phyloP scores from a whole-genome alignment of 2,329 filamentous ascomycete genomes.

The Paecilomyces dactylethromorphus region DNA sequence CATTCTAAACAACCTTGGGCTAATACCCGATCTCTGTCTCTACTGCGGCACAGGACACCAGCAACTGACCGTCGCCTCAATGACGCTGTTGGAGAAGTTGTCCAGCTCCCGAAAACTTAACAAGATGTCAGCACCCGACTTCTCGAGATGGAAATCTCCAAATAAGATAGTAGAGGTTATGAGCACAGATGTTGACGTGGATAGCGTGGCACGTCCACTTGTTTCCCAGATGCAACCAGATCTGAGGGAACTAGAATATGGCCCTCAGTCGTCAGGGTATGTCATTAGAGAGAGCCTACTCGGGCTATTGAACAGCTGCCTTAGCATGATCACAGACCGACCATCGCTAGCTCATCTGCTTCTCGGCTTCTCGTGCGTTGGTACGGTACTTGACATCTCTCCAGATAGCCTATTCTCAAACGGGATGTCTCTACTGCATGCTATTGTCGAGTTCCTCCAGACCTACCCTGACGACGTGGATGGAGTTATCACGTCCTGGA shows the following conservation, averaged over 20 bases:
- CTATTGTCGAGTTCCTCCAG: slow-evolving; percentile 64
- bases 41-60: slow-evolving; percentile 83
- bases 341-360: slow-evolving; percentile 87
- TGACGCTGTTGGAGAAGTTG: slow-evolving; percentile 78
- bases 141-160: slow-evolving; percentile 57
- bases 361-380: slow-evolving; percentile 76
- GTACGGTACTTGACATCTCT: slow-evolving; percentile 62
- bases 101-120: slow-evolving; percentile 77
- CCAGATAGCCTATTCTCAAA: slow-evolving; percentile 64
- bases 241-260: slow-evolving; percentile 65
- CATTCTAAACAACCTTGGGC: slow-evolving; percentile 68
- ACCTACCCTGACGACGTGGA: slow-evolving; percentile 61
- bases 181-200: slow-evolving; percentile 71
- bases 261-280: slow-evolving; percentile 65
- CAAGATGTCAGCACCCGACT: slow-evolving; percentile 58
- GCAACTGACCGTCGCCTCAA: slow-evolving; percentile 69
- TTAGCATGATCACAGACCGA: slow-evolving; percentile 65
- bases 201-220: slow-evolving; percentile 70
- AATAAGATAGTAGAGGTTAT: slow-evolving; percentile 87
- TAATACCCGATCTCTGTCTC: slow-evolving; percentile 76
- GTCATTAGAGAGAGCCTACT: slow-evolving; percentile 77
- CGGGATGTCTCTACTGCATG: slow-evolving; percentile 74
- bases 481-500: slow-evolving; percentile 58
- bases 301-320: slow-evolving; percentile 75
- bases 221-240: slow-evolving; percentile 59